Conservation (phyloP, 305 asterid species). For the Ilex paraguariensis region DNA sequence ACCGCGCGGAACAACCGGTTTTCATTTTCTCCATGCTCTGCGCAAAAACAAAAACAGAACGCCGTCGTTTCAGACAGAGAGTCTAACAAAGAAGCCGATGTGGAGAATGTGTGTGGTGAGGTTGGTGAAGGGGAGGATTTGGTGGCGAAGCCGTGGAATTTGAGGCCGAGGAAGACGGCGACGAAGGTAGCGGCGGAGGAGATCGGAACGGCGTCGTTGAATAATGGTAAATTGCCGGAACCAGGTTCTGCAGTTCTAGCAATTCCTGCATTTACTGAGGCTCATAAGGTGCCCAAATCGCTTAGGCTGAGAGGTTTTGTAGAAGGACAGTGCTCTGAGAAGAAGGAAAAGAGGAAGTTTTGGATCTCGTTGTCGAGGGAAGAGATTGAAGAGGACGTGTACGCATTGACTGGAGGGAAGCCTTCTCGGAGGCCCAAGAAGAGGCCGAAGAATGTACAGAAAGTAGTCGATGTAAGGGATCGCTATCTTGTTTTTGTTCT, state of each 20-base stretch:
- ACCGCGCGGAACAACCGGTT: constrained; percentile 8
- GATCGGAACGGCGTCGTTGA: constrained; percentile 15
- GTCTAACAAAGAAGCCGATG: constrained; percentile 4
- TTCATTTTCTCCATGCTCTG: constrained; percentile 2
- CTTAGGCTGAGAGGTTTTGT: constrained; percentile 38
- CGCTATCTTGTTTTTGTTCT: not conserved
- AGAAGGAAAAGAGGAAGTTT: constrained; percentile 51
- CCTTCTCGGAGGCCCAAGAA: constrained; percentile 79
- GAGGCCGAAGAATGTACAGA: constrained; percentile 67
- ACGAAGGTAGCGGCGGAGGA: not conserved
- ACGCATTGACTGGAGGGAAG: constrained; percentile 71
- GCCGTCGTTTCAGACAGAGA: constrained; percentile 6
- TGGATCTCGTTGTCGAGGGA: constrained; percentile 80
- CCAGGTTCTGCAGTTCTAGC: not conserved
- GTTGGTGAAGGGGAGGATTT: constrained; percentile 36
- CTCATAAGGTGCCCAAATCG: constrained; percentile 20
- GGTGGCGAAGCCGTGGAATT: constrained; percentile 50
- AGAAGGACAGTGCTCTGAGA: constrained; percentile 24
- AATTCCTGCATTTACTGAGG: not conserved
- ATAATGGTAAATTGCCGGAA: constrained; percentile 12
- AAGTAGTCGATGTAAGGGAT: constrained; percentile 56
- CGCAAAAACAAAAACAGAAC: constrained; percentile 4
- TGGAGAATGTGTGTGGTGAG: constrained; percentile 7
- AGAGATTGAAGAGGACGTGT: constrained; percentile 89
- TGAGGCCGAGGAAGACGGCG: constrained; percentile 59